Base-by-base conservation (phyloP, 371 early-diverging fungal species). In the Haplosporangium sp. region DNA sequence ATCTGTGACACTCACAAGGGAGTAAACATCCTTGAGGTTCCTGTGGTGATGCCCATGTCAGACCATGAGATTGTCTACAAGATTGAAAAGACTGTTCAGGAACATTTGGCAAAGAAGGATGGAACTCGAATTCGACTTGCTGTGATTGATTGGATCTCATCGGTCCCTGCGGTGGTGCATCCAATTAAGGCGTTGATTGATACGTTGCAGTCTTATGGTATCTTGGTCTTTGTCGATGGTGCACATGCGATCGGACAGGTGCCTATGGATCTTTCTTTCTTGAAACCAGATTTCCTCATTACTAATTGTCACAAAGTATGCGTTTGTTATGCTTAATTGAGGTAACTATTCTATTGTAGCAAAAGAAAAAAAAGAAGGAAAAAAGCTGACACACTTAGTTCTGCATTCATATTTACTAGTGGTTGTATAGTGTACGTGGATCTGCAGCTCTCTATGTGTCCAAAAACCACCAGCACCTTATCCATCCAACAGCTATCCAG, bases 191-290 rank as follows among this genome's bases (percentile, higher is more conserved):
- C 81, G 6, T 67, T 92, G n/a, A 70, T 84, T 19, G 65, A 83
- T 13, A 68, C 91, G 38, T 70, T 92, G 7, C 71, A 79, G 19
- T 81, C 87, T 35, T 71, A 89, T 52, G 83, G 84, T 9, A 89
- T 93, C 58, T 68, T 88, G 38, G 87, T 88, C 15, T 69, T 93
- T 61, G 82, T 94, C 4, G 94, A 93, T 73, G 94, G 91, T 37
- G 94, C 94, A 1, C 94, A 94, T 69, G 85, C 88, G 4, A 85
- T 92, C 35, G 93, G 93, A 11, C 93, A 93, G 71, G 86, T 93
- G 11, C 88, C 88, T 6, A 65, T 94, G 20, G 71, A 92, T 66
- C 61, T 94, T 35, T 74, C 79, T 27, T 82, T 70, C 19, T 48
- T 85, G 10, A 82, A 87, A 67, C 85, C 92, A 2, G 94, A 94